A percentile compares a stretch with the other conserved stretches of the same genome.
Evolutionary conservation across 306 rosid genomes (phyloP).

Genomic region (Cyclanthera cordifolia): DNA sequence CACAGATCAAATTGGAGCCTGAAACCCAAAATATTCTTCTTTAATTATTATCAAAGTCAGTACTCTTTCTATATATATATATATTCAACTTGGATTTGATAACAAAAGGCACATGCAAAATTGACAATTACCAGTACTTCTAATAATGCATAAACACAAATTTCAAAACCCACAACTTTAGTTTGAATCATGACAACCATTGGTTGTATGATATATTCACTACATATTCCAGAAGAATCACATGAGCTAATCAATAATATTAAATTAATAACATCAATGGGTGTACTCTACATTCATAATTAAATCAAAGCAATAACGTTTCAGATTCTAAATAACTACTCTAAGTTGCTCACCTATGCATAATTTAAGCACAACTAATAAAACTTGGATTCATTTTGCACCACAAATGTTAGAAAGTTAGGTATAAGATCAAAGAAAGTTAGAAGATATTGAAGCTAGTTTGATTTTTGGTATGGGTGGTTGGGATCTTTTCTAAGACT

Average conservation of each 20-base stretch:
- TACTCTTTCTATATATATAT: neutral
- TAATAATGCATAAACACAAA: conserved; percentile 7
- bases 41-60: conserved; percentile 3
- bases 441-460: neutral
- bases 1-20: conserved; percentile 12
- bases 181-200: conserved; percentile 11
- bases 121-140: neutral
- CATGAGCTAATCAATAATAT: conserved; percentile 6
- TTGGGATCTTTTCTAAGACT: neutral
- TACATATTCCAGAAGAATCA: conserved; percentile 8
- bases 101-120: conserved; percentile 35
- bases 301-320: neutral
- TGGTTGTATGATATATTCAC: conserved; percentile 8
- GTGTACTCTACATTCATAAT: neutral
- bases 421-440: neutral
- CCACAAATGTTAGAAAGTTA: neutral
- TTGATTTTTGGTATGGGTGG: neutral
- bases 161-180: neutral
- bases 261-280: neutral
- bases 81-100: neutral
- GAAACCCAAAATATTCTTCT: conserved; percentile 13
- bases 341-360: neutral
- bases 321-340: neutral
- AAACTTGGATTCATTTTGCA: neutral
- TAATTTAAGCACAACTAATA: neutral